A percentile compares a stretch with the other conserved stretches of the same genome.
Evolutionary conservation across 192 early-diverging fungal genomes (phyloP).

Genomic region (Radiomyces spectabilis): DNA sequence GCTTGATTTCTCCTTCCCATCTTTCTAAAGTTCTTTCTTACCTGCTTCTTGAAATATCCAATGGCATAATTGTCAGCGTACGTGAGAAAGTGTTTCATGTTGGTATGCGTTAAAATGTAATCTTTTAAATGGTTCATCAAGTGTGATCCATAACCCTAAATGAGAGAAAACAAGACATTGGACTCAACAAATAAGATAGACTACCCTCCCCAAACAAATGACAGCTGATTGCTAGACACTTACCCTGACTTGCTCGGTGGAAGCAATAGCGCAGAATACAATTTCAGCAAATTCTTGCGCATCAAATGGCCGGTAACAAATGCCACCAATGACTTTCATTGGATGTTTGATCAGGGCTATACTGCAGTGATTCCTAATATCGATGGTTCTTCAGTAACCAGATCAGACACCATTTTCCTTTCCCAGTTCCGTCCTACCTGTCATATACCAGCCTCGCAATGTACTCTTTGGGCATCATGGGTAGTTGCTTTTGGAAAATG

Average conservation of each 20-base stretch:
- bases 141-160: slow-evolving; percentile 89
- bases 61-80: slow-evolving; percentile 99
- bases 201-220: neutral
- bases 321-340: slow-evolving; percentile 84
- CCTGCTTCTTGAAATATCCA: slow-evolving; percentile 97
- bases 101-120: slow-evolving; percentile 67
- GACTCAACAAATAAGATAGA: neutral
- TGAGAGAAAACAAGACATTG: neutral
- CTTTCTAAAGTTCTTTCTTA: slow-evolving; percentile 20
- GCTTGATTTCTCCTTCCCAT: neutral
- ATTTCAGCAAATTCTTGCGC: slow-evolving; percentile 93
- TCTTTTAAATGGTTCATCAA: slow-evolving; percentile 97
- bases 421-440: slow-evolving; percentile 32
- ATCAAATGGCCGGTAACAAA: slow-evolving; percentile 90
- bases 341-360: slow-evolving; percentile 69
- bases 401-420: neutral
- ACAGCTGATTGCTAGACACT: neutral
- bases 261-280: slow-evolving; percentile 94
- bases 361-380: slow-evolving; percentile 69
- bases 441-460: slow-evolving; percentile 96
- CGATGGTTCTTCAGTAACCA: neutral
- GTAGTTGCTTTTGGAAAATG: slow-evolving; percentile 94
- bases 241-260: slow-evolving; percentile 87
- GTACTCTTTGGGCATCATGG: slow-evolving; percentile 99
- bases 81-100: slow-evolving; percentile 84